Percentiles rank a stretch among this genome's conserved stretches.
These are phyloP conservation scores for Aspergillus uvarum DNA, from an alignment of 2,329 filamentous ascomycete species.

Conservation along the genomic window DNA sequence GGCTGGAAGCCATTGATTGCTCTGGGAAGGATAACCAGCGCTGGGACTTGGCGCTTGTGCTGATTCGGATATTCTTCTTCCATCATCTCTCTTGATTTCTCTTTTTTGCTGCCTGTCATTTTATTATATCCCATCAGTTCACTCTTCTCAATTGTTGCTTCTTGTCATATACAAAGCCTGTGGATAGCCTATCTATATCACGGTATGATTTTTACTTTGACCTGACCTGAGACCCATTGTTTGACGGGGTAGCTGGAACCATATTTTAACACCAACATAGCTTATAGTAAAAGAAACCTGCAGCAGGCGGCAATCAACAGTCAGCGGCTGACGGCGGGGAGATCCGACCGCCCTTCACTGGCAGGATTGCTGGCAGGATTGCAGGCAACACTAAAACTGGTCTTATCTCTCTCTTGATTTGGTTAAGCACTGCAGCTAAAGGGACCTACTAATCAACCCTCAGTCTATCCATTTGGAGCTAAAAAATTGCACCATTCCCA, in stretches of 20 bases:
- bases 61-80: neutral
- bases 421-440: no score
- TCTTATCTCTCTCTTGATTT: neutral
- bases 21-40: neutral
- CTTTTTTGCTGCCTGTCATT: no score
- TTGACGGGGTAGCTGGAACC: no score
- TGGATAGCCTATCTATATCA: neutral
- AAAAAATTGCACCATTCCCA: neutral
- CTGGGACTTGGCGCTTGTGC: neutral
- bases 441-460: no score
- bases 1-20: neutral
- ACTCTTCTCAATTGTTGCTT: neutral
- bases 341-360: no score
- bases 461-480: neutral
- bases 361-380: no score
- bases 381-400: neutral
- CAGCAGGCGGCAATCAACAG: no score
- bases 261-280: no score
- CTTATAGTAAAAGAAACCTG: no score
- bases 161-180: neutral
- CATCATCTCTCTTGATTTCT: neutral
- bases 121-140: neutral
- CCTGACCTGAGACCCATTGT: no score
- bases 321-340: no score
- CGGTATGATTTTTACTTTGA: no score